A percentile compares a stretch with the other conserved stretches of the same genome.
These are phyloP conservation scores for Camellia japonica DNA, from an alignment of 148 eudicot species.

Conservation along the genomic window DNA sequence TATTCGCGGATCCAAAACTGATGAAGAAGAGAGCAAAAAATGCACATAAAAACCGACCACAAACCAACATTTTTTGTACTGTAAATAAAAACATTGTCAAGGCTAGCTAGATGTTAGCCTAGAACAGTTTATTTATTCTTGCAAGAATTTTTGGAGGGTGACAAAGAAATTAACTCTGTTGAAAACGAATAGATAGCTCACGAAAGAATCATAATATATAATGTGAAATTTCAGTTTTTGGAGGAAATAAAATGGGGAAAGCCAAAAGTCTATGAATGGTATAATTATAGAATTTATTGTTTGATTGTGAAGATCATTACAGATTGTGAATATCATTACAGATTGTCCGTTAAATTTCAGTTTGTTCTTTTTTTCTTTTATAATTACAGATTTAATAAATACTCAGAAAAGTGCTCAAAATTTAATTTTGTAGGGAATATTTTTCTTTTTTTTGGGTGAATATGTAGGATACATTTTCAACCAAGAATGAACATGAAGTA, in stretches of 20 bases:
- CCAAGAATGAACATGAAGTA: too few species aligned
- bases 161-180: neutral
- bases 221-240: neutral
- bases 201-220: neutral
- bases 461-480: too few species aligned
- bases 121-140: neutral
- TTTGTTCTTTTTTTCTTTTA: too few species aligned
- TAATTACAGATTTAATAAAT: too few species aligned
- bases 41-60: neutral
- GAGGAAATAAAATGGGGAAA: constrained; percentile 8
- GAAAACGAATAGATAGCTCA: neutral
- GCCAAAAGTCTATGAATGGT: neutral
- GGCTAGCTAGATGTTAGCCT: neutral
- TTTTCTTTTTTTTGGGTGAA: too few species aligned
- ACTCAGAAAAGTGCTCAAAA: too few species aligned
- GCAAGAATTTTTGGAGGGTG: neutral
- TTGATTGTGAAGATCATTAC: too few species aligned
- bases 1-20: neutral
- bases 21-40: neutral
- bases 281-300: too few species aligned
- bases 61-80: neutral
- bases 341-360: too few species aligned
- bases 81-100: neutral
- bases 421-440: too few species aligned
- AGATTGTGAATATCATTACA: too few species aligned